phyloP scores from a whole-genome alignment of 2,329 filamentous ascomycete species.

The Nemania serpens region DNA sequence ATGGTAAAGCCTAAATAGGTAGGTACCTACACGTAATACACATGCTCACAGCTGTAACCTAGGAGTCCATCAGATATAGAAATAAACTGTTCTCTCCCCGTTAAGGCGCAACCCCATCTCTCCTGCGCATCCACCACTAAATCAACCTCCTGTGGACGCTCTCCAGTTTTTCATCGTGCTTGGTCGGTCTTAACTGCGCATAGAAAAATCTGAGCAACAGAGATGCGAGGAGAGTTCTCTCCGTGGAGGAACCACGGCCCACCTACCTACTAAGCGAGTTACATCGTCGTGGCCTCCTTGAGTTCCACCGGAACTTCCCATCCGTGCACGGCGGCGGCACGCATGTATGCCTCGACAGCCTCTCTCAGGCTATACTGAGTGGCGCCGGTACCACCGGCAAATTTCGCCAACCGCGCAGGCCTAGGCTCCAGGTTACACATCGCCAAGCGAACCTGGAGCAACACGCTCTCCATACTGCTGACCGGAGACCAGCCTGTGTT shows the following conservation, averaged over 20 bases:
- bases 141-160: no score
- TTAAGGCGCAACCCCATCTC: no score
- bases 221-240: background rate
- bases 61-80: no score
- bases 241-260: background rate
- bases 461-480: slow-evolving; percentile 74
- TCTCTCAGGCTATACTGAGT: slow-evolving; percentile 69
- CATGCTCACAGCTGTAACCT: no score
- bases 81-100: no score
- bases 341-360: slow-evolving; percentile 73
- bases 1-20: no score
- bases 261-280: background rate
- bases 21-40: no score
- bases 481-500: slow-evolving; percentile 80
- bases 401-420: slow-evolving; percentile 68
- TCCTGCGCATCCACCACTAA: no score
- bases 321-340: slow-evolving; percentile 70
- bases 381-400: background rate
- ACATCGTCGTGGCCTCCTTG: slow-evolving; percentile 34
- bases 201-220: no score
- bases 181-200: no score
- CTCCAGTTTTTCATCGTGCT: no score
- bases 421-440: slow-evolving; percentile 69
- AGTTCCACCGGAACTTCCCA: slow-evolving; percentile 74
- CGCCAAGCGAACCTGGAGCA: slow-evolving; percentile 80